These are phyloP conservation scores for Echinosphaeria canescens DNA, from an alignment of 2,329 filamentous ascomycete species.

Conservation along the genomic window DNA sequence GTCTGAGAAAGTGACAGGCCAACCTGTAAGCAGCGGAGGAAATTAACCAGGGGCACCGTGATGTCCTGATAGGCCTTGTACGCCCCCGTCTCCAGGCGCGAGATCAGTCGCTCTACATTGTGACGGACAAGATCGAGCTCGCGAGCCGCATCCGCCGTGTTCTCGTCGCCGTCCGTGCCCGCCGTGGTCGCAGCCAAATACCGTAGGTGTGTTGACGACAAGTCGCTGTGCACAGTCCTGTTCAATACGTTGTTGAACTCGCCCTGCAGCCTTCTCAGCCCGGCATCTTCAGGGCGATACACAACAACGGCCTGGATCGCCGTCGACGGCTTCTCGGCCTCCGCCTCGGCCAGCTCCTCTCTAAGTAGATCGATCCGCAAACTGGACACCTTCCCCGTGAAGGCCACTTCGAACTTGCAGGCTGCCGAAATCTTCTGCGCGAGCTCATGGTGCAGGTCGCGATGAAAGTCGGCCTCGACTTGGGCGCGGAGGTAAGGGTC, in stretches of 20 bases:
- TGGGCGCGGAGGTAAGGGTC: conserved; percentile 52
- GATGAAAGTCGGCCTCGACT: conserved; percentile 39
- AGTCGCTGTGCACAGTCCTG: conserved; percentile 27
- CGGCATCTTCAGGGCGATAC: conserved; percentile 46
- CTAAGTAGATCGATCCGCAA: conserved; percentile 42
- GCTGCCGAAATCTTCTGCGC: conserved; percentile 35
- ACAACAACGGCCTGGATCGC: too few species aligned
- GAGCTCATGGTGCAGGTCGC: conserved; percentile 32
- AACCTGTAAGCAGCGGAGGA: conserved; percentile 59
- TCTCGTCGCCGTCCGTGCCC: conserved; percentile 16
- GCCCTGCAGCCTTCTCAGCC: conserved; percentile 52
- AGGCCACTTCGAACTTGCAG: conserved; percentile 38
- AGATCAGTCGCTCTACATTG: conserved; percentile 45
- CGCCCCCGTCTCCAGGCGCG: conserved; percentile 44
- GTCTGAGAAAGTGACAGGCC: conserved; percentile 47
- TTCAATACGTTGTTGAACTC: conserved; percentile 65
- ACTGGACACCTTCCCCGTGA: conserved; percentile 47
- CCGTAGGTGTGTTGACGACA: conserved; percentile 15
- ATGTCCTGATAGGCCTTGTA: conserved; percentile 77
- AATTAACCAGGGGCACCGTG: conserved; percentile 53
- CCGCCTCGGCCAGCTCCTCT: conserved; percentile 27
- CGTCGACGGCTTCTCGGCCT: conserved; percentile 46
- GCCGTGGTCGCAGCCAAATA: conserved; percentile 10
- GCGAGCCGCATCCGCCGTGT: too few species aligned
- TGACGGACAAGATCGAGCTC: too few species aligned